Percentiles rank a stretch among this genome's conserved stretches.
These are phyloP conservation scores for Talaromyces sp. DNA, from an alignment of 2,329 filamentous ascomycete species.

Conservation along the genomic window DNA sequence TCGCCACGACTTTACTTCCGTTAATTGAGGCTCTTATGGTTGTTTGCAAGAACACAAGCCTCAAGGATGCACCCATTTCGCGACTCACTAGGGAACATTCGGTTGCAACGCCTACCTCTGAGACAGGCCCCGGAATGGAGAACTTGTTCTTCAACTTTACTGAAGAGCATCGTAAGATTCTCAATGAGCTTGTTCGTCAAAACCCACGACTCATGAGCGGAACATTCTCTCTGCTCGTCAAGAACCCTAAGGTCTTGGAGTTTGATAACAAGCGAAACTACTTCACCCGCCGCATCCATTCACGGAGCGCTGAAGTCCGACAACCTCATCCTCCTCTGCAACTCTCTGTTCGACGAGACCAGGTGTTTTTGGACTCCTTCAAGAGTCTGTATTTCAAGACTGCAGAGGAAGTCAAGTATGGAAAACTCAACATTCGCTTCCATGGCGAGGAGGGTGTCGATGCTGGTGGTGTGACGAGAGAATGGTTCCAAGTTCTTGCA, in stretches of 20 bases:
- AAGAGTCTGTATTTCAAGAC: slow-evolving; percentile 97
- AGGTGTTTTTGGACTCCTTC: slow-evolving; percentile 98
- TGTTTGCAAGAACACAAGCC: slow-evolving; percentile 94
- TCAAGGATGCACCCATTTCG: slow-evolving; percentile 61
- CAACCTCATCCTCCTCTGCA: slow-evolving; percentile 75
- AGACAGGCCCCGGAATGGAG: slow-evolving; percentile 65
- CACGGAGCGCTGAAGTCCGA: slow-evolving; percentile 65
- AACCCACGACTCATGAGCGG: slow-evolving; percentile 99
- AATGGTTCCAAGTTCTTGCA: slow-evolving; percentile 98
- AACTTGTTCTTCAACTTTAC: slow-evolving; percentile 96
- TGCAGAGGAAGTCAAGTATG: slow-evolving; percentile 97
- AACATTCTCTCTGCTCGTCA: slow-evolving; percentile 90
- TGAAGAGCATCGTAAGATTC: slow-evolving; percentile 92
- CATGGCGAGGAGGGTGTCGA: slow-evolving; percentile 97
- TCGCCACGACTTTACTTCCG: slow-evolving; percentile 90
- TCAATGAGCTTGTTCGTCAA: slow-evolving; percentile 95
- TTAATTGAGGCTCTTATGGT: slow-evolving; percentile 98
- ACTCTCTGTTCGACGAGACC: slow-evolving; percentile 83
- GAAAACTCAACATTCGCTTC: slow-evolving; percentile 96
- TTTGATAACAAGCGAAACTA: slow-evolving; percentile 99
- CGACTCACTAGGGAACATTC: slow-evolving; percentile 63
- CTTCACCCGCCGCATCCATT: slow-evolving; percentile 91
- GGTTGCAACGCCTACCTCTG: slow-evolving; percentile 71
- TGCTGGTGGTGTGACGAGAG: slow-evolving; percentile 91
- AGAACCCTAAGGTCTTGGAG: slow-evolving; percentile 97